These are phyloP conservation scores for Colletotrichum tofieldiae DNA, from an alignment of 2,329 filamentous ascomycete genomes.

Conservation along the genomic window DNA sequence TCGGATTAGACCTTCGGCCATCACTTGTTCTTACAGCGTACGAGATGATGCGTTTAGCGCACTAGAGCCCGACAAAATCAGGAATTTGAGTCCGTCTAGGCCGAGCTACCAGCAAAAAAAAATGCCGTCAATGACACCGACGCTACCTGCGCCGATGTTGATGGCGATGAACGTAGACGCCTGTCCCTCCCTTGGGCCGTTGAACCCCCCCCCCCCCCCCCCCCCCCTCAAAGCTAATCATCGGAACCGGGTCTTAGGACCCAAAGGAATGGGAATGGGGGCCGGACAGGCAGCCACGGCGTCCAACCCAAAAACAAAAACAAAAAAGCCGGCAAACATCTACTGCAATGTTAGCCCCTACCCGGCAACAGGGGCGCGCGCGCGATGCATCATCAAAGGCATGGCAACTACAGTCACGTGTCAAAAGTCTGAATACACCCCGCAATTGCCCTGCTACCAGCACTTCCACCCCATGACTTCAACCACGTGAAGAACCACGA, in stretches of 20 bases:
- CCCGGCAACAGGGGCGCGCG: not conserved
- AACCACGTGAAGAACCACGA: too few relatives aligned
- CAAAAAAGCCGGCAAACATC: not conserved
- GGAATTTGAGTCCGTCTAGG: not conserved
- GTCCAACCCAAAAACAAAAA: not conserved
- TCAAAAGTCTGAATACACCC: too few relatives aligned
- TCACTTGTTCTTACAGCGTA: too few relatives aligned
- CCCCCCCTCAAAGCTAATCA: not conserved
- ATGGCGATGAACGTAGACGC: not conserved
- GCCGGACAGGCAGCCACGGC: conserved; percentile 26
- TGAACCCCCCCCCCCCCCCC: too few relatives aligned
- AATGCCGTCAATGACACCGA: not conserved
- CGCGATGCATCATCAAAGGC: conserved; percentile 1
- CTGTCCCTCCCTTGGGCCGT: not conserved
- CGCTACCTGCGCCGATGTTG: not conserved
- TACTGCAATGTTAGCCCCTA: conserved; percentile 20
- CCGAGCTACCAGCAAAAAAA: not conserved
- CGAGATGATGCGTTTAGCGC: too few relatives aligned
- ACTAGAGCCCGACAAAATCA: not conserved
- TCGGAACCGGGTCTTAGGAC: conserved; percentile 13
- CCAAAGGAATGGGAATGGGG: conserved; percentile 28
- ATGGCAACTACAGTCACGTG: conserved; percentile 28
- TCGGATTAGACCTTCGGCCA: not conserved
- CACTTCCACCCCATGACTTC: too few relatives aligned
- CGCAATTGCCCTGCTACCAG: too few relatives aligned